Evolutionary conservation across 768 basidiomycete genomes (phyloP).

Genomic region (Leccinum pellstonianum): DNA sequence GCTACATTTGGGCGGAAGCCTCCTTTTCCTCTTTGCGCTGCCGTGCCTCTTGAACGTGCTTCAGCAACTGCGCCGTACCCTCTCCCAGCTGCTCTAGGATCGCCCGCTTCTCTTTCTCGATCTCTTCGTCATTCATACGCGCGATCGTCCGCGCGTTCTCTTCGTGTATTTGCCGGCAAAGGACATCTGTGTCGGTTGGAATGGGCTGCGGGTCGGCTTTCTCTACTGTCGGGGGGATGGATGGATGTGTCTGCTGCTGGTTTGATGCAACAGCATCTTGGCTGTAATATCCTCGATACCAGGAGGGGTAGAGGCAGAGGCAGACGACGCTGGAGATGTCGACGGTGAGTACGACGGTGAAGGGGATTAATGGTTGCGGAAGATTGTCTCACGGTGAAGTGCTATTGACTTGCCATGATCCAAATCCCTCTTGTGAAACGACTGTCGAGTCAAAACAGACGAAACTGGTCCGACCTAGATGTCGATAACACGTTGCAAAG

Average conservation of each 20-base stretch:
- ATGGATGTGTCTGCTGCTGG: not conserved
- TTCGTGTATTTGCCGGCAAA: conserved; percentile 57
- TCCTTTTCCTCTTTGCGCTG: conserved; percentile 14
- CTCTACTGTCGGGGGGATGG: not conserved
- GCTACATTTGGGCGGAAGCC: not conserved
- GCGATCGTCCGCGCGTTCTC: conserved; percentile 67
- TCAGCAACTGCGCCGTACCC: conserved; percentile 60
- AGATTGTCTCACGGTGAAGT: no score
- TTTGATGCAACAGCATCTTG: conserved; percentile 38
- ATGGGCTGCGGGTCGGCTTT: conserved; percentile 14
- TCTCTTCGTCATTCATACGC: conserved; percentile 69
- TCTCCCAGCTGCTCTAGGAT: conserved; percentile 73
- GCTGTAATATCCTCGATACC: conserved; percentile 50
- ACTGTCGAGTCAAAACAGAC: no score
- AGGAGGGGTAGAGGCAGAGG: conserved; percentile 53
- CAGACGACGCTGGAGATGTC: conserved; percentile 59
- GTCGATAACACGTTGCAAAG: no score
- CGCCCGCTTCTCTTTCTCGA: conserved; percentile 60
- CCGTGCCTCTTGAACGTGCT: conserved; percentile 26
- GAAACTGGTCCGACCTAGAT: no score
- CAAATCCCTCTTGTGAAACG: no score
- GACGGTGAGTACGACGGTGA: conserved; percentile 46
- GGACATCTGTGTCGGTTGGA: conserved; percentile 35
- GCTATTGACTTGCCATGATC: no score
- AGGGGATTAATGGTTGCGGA: conserved; percentile 7